Percentiles rank a stretch among this genome's conserved stretches.
Evolutionary conservation across 176 grass and related monocot genomes (phyloP).

Genomic region (Oryza australiensis): DNA sequence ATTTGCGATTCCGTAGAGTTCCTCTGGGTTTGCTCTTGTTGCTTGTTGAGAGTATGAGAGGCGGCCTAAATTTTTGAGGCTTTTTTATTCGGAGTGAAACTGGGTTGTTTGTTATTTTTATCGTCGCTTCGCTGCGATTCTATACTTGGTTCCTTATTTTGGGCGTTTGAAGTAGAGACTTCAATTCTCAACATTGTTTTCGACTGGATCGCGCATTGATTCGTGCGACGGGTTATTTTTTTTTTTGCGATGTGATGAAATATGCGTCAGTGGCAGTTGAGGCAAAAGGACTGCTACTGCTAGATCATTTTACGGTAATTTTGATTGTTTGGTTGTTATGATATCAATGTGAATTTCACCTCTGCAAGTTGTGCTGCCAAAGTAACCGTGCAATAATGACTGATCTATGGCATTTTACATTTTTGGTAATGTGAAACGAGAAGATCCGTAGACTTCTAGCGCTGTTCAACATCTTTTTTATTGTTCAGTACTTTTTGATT

Average conservation of each 20-base stretch:
- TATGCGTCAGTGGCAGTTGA: conserved; percentile 22
- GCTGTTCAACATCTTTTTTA: conserved; percentile 17
- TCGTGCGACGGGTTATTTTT: background rate
- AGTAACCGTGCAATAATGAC: background rate
- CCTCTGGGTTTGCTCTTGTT: background rate
- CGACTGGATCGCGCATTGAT: conserved; percentile 9
- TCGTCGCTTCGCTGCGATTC: background rate
- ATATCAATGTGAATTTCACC: conserved; percentile 31
- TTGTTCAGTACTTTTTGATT: background rate
- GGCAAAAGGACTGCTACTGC: conserved; percentile 4
- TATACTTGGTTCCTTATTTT: background rate
- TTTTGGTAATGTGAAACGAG: background rate
- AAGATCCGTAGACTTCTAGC: conserved; percentile 40
- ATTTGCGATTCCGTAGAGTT: background rate
- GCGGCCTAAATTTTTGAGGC: background rate
- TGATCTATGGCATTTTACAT: background rate
- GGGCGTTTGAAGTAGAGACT: background rate
- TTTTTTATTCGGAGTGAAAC: background rate
- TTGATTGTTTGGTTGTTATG: conserved; percentile 17
- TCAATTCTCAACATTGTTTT: background rate
- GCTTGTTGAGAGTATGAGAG: background rate
- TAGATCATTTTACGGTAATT: conserved; percentile 17
- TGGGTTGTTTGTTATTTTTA: background rate
- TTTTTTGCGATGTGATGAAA: conserved; percentile 20
- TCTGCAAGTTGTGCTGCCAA: background rate